Evolutionary conservation across 345 rosid genomes (phyloP).

Genomic region (Bruguiera gymnorhiza): DNA sequence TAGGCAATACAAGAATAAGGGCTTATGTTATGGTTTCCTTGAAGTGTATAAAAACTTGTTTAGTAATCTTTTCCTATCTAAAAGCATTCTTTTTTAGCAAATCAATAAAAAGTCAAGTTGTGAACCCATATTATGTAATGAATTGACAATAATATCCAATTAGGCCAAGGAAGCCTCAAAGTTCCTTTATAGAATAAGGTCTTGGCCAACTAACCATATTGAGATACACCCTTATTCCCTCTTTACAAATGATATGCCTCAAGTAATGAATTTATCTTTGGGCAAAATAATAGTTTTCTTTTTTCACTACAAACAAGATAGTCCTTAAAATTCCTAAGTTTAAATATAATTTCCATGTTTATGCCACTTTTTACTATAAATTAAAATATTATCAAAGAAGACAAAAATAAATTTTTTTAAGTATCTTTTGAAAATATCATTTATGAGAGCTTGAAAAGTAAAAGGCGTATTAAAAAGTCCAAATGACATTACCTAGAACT

Average conservation of each 20-base stretch:
- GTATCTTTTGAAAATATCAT: not conserved
- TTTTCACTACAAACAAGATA: not conserved
- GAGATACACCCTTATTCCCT: not conserved
- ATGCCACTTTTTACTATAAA: not conserved
- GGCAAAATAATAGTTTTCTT: not conserved
- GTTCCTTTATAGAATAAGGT: too few species aligned
- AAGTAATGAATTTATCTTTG: not conserved
- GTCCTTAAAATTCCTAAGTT: not conserved
- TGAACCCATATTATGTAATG: too few species aligned
- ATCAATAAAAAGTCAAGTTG: too few species aligned
- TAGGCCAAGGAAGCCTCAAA: too few species aligned
- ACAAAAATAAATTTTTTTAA: not conserved
- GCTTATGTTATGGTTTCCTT: too few species aligned
- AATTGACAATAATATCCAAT: too few species aligned
- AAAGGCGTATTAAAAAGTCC: not conserved
- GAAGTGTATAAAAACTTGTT: too few species aligned
- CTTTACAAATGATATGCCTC: not conserved
- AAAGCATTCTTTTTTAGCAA: too few species aligned
- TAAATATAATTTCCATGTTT: not conserved
- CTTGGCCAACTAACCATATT: not conserved
- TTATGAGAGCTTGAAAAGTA: not conserved
- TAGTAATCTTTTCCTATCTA: too few species aligned
- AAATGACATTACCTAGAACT: not conserved
- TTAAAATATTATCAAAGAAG: not conserved
- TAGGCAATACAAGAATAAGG: too few species aligned